Evolutionary conservation across 2,329 filamentous ascomycete species (phyloP), one percentile per base, ranked within the genome.

Genomic region (Diaporthe nobilis): DNA sequence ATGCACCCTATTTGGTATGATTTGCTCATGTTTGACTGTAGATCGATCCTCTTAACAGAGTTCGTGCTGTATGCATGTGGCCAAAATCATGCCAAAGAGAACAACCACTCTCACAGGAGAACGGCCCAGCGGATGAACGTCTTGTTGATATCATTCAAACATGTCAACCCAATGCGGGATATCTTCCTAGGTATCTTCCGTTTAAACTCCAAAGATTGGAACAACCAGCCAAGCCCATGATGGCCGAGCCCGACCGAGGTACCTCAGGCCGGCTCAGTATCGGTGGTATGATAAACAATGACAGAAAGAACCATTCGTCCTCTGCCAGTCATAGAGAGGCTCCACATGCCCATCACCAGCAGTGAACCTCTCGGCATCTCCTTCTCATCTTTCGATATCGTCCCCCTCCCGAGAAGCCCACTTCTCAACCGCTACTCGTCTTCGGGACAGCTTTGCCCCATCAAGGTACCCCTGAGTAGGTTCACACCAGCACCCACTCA

Each of bases 401-500:
- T 68, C 15, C 25, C 25, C 5, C 5, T 5, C 60, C 34, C 12
- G 13, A 17, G 20, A 8, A 28, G 8, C 17, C 10, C 39, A 9
- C 3, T 15, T 4, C 28, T n/a, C 28, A 12, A 25, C 20, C 4
- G 1, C 20, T 67, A 12, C 44, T 44, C 44, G 4, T 31, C 25
- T 3, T 20, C 9, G 10, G 25, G 49, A 20, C 49, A 17, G 34
- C 44, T 20, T 25, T 17, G 7, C n/a, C 44, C 34, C 47, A 15
- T 17, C 31, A 17, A 2, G 44, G 9, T 17, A 28, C 12, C 51
- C 10, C n/a, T 28, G 10, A 25, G 51, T 5, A 28, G 13, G 20
- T n/a, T 80, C 76, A 85, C 10, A 80, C 79, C 25, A 88, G 80
- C 75, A 98, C 95, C 96, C 96, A 99, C 88, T 99, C 96, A 80